These are phyloP conservation scores for Polyporus arcularius DNA, from an alignment of 768 basidiomycete genomes.

Conservation along the genomic window DNA sequence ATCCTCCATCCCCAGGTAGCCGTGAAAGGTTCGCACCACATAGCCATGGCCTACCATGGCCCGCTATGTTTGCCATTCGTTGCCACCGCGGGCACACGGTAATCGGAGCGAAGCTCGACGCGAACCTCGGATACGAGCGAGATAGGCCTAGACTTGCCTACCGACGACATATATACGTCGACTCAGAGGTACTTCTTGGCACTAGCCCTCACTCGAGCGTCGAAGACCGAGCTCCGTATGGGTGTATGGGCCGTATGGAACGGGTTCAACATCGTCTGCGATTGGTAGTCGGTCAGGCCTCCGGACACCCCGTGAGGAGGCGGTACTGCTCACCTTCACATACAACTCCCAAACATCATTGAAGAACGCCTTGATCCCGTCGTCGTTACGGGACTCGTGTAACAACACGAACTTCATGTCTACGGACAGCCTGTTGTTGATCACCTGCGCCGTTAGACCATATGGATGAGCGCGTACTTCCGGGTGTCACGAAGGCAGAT, in stretches of 20 bases:
- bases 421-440: constrained; percentile 35
- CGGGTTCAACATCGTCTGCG: constrained; percentile 87
- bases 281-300: constrained; percentile 6
- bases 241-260: constrained; percentile 89
- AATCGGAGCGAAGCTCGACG: too few species aligned
- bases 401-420: constrained; percentile 95
- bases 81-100: too few species aligned
- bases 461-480: constrained; percentile 60
- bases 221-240: constrained; percentile 82
- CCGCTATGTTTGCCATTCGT: too few species aligned
- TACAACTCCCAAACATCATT: constrained; percentile 97
- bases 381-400: constrained; percentile 96
- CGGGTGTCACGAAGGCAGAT: constrained; percentile 93
- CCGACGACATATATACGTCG: neutral
- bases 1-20: too few species aligned
- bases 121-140: too few species aligned
- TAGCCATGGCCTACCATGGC: too few species aligned
- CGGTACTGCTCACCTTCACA: constrained; percentile 70
- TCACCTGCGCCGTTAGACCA: constrained; percentile 18
- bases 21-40: too few species aligned
- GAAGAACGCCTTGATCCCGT: constrained; percentile 91
- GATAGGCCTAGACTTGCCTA: too few species aligned
- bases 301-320: constrained; percentile 6
- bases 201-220: constrained; percentile 78
- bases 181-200: constrained; percentile 77